Conservation (phyloP, 2,329 filamentous ascomycete species). For the Paraphoma sp. region DNA sequence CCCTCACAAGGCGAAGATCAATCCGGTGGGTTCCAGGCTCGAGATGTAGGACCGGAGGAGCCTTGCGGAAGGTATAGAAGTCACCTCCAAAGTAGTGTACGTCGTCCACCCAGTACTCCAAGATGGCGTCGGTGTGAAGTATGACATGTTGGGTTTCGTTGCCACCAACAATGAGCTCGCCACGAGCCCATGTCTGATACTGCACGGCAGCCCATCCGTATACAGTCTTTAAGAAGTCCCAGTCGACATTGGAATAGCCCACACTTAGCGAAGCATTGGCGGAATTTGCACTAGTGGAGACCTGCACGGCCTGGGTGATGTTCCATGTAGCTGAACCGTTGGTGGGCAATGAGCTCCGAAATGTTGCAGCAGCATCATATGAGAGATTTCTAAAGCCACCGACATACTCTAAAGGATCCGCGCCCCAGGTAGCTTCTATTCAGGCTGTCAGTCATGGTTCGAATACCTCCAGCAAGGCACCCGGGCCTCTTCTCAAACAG, state of each 20-base stretch:
- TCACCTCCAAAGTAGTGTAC: slow-evolving; percentile 64
- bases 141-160: slow-evolving; percentile 45
- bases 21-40: slow-evolving; percentile 58
- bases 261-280: slow-evolving; percentile 52
- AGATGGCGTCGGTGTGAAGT: slow-evolving; percentile 56
- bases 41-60: slow-evolving; percentile 59
- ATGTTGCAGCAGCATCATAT: slow-evolving; percentile 52
- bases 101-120: slow-evolving; percentile 62
- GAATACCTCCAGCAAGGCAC: neutral
- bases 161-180: slow-evolving; percentile 52
- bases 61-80: slow-evolving; percentile 59
- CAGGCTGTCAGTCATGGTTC: slow-evolving; percentile 15
- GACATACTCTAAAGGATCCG: slow-evolving; percentile 62
- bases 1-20: slow-evolving; percentile 61
- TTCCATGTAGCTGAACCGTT: slow-evolving; percentile 62
- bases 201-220: slow-evolving; percentile 67
- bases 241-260: slow-evolving; percentile 59
- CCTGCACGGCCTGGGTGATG: slow-evolving; percentile 41
- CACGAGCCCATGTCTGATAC: slow-evolving; percentile 65
- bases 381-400: slow-evolving; percentile 60
- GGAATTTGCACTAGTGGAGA: slow-evolving; percentile 26
- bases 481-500: too few species aligned
- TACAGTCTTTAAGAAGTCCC: slow-evolving; percentile 58
- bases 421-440: slow-evolving; percentile 64
- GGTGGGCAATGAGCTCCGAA: slow-evolving; percentile 57